Percentiles rank a stretch among this genome's conserved stretches.
Conservation (phyloP, 1,139 yeast species). For the Pichia sp. region DNA sequence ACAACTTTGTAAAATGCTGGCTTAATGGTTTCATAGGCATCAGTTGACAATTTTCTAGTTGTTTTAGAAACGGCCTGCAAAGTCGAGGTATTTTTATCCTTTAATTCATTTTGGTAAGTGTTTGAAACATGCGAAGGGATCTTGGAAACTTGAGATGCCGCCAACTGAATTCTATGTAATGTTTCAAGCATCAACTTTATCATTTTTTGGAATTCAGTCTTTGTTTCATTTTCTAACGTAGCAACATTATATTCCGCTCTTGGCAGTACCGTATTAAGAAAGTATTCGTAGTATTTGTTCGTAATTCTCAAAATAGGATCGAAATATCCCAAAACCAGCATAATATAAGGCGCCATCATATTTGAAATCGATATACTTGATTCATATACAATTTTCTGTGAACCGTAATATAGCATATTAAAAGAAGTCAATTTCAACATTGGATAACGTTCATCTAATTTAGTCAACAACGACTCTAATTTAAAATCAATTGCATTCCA, state of each 20-base stretch:
- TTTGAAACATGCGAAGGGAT: conserved; percentile 22
- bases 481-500: conserved; percentile 15
- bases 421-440: conserved; percentile 12
- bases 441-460: conserved; percentile 18
- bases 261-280: conserved; percentile 16
- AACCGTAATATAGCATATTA: conserved; percentile 4
- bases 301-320: conserved; percentile 17
- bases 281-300: conserved; percentile 18
- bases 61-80: conserved; percentile 24
- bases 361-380: conserved; percentile 5
- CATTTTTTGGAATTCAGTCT: conserved; percentile 16
- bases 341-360: conserved; percentile 4
- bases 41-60: conserved; percentile 24
- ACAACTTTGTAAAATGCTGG: conserved; percentile 22
- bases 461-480: conserved; percentile 10
- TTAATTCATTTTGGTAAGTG: conserved; percentile 20
- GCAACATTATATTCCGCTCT: conserved; percentile 1
- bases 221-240: conserved; percentile 6
- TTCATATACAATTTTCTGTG: conserved; percentile 2
- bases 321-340: conserved; percentile 5
- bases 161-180: conserved; percentile 14
- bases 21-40: conserved; percentile 22
- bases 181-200: conserved; percentile 12
- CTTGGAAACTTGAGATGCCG: conserved; percentile 16
- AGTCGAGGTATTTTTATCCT: conserved; percentile 16